Evolutionary conservation across 768 basidiomycete genomes (phyloP).

Genomic region (Mycena olivaceomarginata): DNA sequence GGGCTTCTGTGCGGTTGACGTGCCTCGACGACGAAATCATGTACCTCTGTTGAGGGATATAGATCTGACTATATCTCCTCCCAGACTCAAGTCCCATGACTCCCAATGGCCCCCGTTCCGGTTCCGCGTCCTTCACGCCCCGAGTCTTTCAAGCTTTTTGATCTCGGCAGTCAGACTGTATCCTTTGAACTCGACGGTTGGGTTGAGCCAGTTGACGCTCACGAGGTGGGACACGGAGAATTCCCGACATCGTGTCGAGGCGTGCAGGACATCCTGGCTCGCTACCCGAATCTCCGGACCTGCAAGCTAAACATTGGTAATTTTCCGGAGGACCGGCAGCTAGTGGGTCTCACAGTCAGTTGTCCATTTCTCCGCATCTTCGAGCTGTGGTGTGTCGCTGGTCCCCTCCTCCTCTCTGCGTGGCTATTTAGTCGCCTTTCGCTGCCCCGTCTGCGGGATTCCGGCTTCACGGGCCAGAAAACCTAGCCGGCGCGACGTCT

Average conservation of each 20-base stretch:
- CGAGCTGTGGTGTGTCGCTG: background rate
- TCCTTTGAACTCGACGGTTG: conserved; percentile 2
- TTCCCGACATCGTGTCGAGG: too few relatives aligned
- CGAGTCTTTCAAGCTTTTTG: background rate
- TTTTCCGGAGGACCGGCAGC: too few relatives aligned
- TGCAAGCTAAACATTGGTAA: background rate
- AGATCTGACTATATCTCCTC: background rate
- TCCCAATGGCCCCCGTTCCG: background rate
- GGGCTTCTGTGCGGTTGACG: background rate
- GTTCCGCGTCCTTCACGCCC: background rate
- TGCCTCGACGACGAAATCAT: conserved; percentile 30
- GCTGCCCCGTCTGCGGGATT: background rate
- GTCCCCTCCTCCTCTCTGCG: background rate
- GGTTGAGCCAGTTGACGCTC: conserved; percentile 10
- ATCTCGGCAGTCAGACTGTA: background rate
- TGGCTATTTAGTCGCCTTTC: conserved; percentile 8
- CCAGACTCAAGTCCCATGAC: background rate
- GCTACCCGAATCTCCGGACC: conserved; percentile 1
- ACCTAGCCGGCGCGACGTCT: background rate
- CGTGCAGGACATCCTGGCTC: background rate
- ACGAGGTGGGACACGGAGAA: background rate
- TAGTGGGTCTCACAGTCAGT: background rate
- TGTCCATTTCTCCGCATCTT: conserved; percentile 6
- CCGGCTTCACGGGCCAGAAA: background rate
- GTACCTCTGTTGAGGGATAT: conserved; percentile 16